A percentile compares a stretch with the other conserved stretches of the same genome.
Evolutionary conservation across 495 filamentous ascomycete species (phyloP).

Genomic region (Aspergillus indologenus): DNA sequence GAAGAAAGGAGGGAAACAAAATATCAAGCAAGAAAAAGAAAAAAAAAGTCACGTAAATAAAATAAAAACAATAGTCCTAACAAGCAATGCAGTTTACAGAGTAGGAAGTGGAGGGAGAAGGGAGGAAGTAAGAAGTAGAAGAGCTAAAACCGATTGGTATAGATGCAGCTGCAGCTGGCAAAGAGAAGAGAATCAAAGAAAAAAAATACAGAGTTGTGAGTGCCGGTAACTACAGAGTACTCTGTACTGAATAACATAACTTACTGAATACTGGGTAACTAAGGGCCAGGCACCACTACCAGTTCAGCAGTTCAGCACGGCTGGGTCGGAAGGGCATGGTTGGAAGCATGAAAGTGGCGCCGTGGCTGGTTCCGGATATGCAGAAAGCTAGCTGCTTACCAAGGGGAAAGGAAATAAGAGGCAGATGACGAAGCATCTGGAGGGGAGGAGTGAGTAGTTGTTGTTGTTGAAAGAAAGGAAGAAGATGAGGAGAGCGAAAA

Average conservation of each 20-base stretch:
- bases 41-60: slow-evolving; percentile 3
- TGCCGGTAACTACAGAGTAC: no score
- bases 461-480: slow-evolving; percentile 1
- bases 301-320: slow-evolving; percentile 15
- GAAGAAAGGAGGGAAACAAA: not conserved
- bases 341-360: slow-evolving; percentile 8
- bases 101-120: no score
- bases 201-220: no score
- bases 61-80: not conserved
- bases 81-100: no score
- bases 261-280: no score
- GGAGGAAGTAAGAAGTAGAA: no score
- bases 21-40: not conserved
- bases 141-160: no score
- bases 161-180: no score
- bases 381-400: not conserved
- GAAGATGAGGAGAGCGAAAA: not conserved
- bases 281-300: slow-evolving; percentile 5
- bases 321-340: slow-evolving; percentile 19
- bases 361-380: slow-evolving; percentile 12
- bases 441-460: no score
- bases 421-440: not conserved
- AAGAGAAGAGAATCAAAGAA: no score
- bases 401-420: not conserved
- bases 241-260: no score